Evolutionary conservation across 2,329 filamentous ascomycete species (phyloP).

Genomic region (Hymenotorrendiella dingleyae): DNA sequence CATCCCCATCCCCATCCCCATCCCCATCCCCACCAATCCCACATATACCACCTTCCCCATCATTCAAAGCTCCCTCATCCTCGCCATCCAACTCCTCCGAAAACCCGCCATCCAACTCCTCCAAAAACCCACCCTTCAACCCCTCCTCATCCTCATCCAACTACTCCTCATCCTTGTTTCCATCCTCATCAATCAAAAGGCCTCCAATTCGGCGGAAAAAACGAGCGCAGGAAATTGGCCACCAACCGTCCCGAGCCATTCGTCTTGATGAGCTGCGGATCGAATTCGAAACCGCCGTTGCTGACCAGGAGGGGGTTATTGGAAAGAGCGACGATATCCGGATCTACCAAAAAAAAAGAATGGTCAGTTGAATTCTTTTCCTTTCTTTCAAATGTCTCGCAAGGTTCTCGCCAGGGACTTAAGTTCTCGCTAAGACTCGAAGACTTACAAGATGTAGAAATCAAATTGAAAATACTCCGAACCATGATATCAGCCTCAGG

Average conservation of each 20-base stretch:
- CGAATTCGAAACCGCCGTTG: slow-evolving; percentile 3
- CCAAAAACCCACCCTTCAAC: too few species aligned
- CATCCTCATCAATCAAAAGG: neutral
- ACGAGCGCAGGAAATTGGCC: slow-evolving; percentile 19
- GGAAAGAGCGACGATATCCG: slow-evolving; percentile 13
- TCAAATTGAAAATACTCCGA: slow-evolving; percentile 11
- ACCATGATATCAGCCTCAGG: slow-evolving; percentile 16
- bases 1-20: too few species aligned
- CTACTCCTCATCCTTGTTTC: too few species aligned
- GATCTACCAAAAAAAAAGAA: slow-evolving; percentile 6
- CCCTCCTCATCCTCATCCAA: too few species aligned
- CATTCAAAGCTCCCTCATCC: too few species aligned
- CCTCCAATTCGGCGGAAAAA: slow-evolving; percentile 11
- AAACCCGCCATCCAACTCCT: too few species aligned
- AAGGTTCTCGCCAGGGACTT: too few species aligned
- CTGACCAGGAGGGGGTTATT: slow-evolving; percentile 10
- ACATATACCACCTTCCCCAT: too few species aligned
- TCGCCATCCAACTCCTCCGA: too few species aligned
- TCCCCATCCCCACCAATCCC: too few species aligned
- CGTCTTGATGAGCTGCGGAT: slow-evolving; percentile 15
- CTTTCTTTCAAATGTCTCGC: neutral
- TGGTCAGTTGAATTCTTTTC: neutral
- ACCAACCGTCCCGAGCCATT: slow-evolving; percentile 19
- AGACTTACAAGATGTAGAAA: slow-evolving; percentile 16
- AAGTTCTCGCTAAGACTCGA: too few species aligned